Percentiles rank a stretch among this genome's conserved stretches.
Evolutionary conservation across 148 eudicot genomes (phyloP).

Genomic region (Chenopodium berlandieri): DNA sequence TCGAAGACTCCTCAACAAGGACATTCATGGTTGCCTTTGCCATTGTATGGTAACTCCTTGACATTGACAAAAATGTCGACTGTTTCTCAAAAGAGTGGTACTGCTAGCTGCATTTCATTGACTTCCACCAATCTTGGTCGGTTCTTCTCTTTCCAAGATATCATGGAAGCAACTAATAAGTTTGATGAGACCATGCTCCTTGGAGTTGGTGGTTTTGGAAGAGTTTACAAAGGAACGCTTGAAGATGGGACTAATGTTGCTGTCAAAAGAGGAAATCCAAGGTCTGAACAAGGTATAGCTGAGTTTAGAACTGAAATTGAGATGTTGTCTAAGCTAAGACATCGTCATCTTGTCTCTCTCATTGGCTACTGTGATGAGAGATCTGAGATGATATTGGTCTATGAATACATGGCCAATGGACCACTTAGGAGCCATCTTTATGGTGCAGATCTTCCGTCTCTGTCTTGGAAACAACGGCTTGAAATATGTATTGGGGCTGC

Average conservation of each 20-base stretch:
- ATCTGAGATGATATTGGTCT: constrained; percentile 93
- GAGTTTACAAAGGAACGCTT: constrained; percentile 87
- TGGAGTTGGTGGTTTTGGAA: constrained; percentile 95
- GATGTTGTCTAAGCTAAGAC: constrained; percentile 95
- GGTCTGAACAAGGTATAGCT: constrained; percentile 95
- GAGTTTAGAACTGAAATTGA: constrained; percentile 93
- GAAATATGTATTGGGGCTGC: constrained; percentile 98
- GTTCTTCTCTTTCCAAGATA: constrained; percentile 78
- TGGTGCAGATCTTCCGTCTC: constrained; percentile 75
- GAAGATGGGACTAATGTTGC: constrained; percentile 86
- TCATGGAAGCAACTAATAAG: constrained; percentile 86
- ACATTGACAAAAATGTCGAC: constrained; percentile 79
- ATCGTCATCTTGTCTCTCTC: constrained; percentile 90
- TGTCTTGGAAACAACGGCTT: constrained; percentile 91
- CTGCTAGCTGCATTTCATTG: constrained; percentile 91
- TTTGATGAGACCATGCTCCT: constrained; percentile 84
- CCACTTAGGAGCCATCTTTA: constrained; percentile 97
- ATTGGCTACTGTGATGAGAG: constrained; percentile 96
- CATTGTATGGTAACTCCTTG: constrained; percentile 78
- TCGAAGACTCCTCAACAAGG: constrained; percentile 51
- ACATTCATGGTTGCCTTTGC: constrained; percentile 83
- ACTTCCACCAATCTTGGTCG: constrained; percentile 77
- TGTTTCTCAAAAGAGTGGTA: constrained; percentile 81
- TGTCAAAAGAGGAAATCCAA: constrained; percentile 90
- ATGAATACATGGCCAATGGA: constrained; percentile 97